Evolutionary conservation across 2,329 filamentous ascomycete genomes (phyloP).

Genomic region (Gnomoniopsis smithogilvyi): DNA sequence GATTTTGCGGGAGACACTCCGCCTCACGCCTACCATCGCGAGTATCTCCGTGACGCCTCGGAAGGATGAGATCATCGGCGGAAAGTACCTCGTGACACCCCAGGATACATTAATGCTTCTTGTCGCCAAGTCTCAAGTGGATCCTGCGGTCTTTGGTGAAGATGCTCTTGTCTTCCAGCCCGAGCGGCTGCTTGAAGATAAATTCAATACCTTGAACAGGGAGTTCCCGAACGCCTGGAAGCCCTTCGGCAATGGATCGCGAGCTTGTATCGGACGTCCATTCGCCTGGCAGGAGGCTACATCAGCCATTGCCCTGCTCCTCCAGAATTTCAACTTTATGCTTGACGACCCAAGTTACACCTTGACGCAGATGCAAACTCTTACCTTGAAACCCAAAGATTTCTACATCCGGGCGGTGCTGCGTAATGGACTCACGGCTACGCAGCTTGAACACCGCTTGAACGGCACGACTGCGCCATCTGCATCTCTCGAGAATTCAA

Average conservation of each 20-base stretch:
- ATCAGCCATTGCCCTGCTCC: constrained; percentile 57
- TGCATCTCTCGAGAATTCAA: constrained; percentile 44
- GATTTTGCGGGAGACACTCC: constrained; percentile 63
- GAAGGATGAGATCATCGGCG: constrained; percentile 50
- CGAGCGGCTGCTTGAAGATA: constrained; percentile 68
- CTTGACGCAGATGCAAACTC: constrained; percentile 50
- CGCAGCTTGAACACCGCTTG: constrained; percentile 43
- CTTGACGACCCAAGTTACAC: constrained; percentile 59
- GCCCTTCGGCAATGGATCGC: constrained; percentile 58
- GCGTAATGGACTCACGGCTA: constrained; percentile 56
- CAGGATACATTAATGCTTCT: constrained; percentile 48
- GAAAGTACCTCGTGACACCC: constrained; percentile 57
- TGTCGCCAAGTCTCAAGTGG: constrained; percentile 54
- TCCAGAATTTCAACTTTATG: constrained; percentile 70
- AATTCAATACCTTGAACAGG: constrained; percentile 58
- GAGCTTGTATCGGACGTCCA: constrained; percentile 68
- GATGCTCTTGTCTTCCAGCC: constrained; percentile 66
- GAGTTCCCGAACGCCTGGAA: constrained; percentile 65
- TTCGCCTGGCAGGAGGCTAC: constrained; percentile 75
- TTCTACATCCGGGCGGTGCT: constrained; percentile 60
- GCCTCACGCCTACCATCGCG: constrained; percentile 59
- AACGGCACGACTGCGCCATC: constrained; percentile 26
- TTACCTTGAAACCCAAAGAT: constrained; percentile 62
- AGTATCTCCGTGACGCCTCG: constrained; percentile 52
- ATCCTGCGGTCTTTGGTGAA: constrained; percentile 62